These are phyloP conservation scores for Cladosporium austrohemisphaericum DNA, from an alignment of 2,329 filamentous ascomycete genomes.

Conservation along the genomic window DNA sequence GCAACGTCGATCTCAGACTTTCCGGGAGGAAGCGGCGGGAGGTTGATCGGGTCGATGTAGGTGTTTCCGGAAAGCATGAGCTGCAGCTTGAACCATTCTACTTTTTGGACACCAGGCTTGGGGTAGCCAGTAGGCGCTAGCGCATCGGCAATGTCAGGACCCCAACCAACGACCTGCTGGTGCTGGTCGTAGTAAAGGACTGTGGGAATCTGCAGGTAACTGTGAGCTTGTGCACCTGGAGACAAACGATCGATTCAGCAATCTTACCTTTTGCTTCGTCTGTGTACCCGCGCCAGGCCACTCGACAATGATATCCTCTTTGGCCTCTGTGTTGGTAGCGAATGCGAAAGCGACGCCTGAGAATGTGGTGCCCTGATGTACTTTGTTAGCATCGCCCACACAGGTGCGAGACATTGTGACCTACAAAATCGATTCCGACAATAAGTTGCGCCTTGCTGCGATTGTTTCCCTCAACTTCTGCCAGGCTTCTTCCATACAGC, in stretches of 20 bases:
- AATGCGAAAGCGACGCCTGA: constrained; percentile 92
- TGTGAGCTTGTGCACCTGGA: no score
- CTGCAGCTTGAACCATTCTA: constrained; percentile 99
- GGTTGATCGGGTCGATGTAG: constrained; percentile 98
- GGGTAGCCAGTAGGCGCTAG: constrained; percentile 95
- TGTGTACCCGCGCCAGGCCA: constrained; percentile 97
- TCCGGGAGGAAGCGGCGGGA: constrained; percentile 91
- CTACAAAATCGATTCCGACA: constrained; percentile 97
- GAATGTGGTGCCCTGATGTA: constrained; percentile 84
- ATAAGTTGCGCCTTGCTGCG: constrained; percentile 95
- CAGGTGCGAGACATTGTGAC: constrained; percentile 28
- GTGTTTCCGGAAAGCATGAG: constrained; percentile 98
- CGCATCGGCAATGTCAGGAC: constrained; percentile 94
- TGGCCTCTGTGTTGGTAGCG: constrained; percentile 93
- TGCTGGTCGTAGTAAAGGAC: constrained; percentile 99
- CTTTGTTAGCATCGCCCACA: constrained; percentile 15
- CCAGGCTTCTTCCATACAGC: constrained; percentile 21
- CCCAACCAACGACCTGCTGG: constrained; percentile 99
- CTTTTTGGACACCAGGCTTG: constrained; percentile 96
- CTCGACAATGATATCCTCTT: constrained; percentile 98
- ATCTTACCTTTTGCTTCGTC: constrained; percentile 89
- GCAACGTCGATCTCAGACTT: constrained; percentile 99
- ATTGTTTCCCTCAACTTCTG: constrained; percentile 80
- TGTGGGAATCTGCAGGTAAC: constrained; percentile 85
- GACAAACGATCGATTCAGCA: no score